Evolutionary conservation across 305 asterid species (phyloP).

Genomic region (Fraxinus albicans): DNA sequence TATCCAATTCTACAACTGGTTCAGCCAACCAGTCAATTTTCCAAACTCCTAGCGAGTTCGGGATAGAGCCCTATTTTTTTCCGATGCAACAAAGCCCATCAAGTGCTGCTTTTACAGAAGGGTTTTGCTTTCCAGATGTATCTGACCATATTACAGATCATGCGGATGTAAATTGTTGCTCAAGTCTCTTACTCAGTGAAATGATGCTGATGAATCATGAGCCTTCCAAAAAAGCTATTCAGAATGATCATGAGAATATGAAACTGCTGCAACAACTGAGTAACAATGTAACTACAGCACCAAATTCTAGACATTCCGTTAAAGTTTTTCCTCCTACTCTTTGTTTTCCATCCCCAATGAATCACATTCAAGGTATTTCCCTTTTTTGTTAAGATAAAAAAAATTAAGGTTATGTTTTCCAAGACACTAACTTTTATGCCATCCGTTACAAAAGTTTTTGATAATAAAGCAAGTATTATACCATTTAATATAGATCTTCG

Average conservation of each 20-base stretch:
- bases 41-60: conserved; percentile 36
- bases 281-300: conserved; percentile 18
- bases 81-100: conserved; percentile 37
- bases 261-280: conserved; percentile 30
- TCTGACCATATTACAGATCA: conserved; percentile 10
- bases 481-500: neutral
- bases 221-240: conserved; percentile 22
- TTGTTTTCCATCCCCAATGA: conserved; percentile 32
- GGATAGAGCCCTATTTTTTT: conserved; percentile 47
- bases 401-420: conserved; percentile 20
- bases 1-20: conserved; percentile 48
- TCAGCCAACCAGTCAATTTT: conserved; percentile 60
- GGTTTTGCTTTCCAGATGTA: conserved; percentile 40
- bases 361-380: conserved; percentile 46
- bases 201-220: conserved; percentile 46
- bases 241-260: conserved; percentile 33
- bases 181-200: conserved; percentile 34
- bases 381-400: neutral
- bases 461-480: neutral
- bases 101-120: conserved; percentile 23
- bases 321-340: conserved; percentile 24
- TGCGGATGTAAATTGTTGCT: conserved; percentile 19
- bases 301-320: conserved; percentile 18
- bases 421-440: neutral
- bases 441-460: neutral